Base-by-base conservation (phyloP, 2,329 filamentous ascomycete species). In the Fusarium domesticum region DNA sequence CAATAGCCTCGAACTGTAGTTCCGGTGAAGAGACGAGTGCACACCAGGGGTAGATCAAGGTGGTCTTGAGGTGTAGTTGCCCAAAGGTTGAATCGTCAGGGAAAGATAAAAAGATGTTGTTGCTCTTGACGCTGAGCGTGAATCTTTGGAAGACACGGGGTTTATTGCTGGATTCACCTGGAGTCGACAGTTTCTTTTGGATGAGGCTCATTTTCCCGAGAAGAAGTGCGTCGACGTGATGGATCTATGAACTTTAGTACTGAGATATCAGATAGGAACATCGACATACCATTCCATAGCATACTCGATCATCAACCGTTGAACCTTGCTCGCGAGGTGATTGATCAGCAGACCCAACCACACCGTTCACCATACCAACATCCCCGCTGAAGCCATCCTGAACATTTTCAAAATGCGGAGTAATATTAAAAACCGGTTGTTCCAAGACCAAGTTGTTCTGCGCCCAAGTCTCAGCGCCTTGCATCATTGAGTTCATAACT, bases 1-100 rank as follows among this genome's bases (percentile, higher is more conserved):
- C 49, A 2, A 51, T 18, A 1, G 49, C 49, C 6, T 57, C 51
- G 15, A 58, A 40, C 14, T 47, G 35, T 2, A 51, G 33, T 3
- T 11, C 11, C 14, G 45, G 6, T 34, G 40, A 37, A 12, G 36
- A 37, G 23, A 28, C 8, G 7, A 28, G 23, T 12, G 23, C 23
- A 28, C 23, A 28, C 23, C 23, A 28, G 14, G 23, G 8, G 23
- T 28, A 28, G 23, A 28, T 8, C 23, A 28, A 11, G 23, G 23
- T 28, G n/a, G n/a, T n/a, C n/a, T n/a, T 28, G 7, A 28, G 23
- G 10, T 28, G 23, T 12, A 28, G 23, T 4, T 12, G 23, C 14
- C 23, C 23, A 28, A 28, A 28, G 8, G 14, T 28, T 8, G 23
- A 8, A 28, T 28, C 23, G 14, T 28, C 23, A 12, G 23, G 23